Evolutionary conservation across 768 basidiomycete species (phyloP).

Genomic region (Cyathus striatus): DNA sequence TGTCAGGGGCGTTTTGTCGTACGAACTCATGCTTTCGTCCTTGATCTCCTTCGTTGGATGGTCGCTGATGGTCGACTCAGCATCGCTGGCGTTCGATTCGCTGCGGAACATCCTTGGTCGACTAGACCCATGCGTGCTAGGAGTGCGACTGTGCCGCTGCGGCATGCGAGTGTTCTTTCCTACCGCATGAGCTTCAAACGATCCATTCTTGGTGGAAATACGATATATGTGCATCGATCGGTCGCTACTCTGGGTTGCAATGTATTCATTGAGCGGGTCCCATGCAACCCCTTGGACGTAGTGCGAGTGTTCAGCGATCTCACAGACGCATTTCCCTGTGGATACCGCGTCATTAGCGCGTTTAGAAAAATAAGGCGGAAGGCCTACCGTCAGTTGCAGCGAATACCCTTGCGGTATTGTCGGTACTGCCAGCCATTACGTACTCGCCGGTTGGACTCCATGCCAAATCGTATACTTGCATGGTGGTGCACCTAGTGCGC

Average conservation of each 20-base stretch:
- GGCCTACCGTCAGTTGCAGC: constrained; percentile 63
- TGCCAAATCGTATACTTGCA: constrained; percentile 96
- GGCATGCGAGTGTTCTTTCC: constrained; percentile 82
- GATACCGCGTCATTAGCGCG: too few species aligned
- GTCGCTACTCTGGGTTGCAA: constrained; percentile 96
- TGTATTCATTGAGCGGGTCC: constrained; percentile 96
- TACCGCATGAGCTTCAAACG: constrained; percentile 85
- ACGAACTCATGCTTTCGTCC: constrained; percentile 20
- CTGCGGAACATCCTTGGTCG: constrained; percentile 61
- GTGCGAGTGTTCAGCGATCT: constrained; percentile 91
- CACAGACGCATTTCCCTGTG: constrained; percentile 79
- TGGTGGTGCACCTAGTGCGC: constrained; percentile 72
- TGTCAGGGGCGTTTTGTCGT: constrained; percentile 42
- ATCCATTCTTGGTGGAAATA: constrained; percentile 73
- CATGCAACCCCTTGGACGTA: constrained; percentile 99
- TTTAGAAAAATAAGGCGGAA: too few species aligned
- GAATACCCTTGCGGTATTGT: constrained; percentile 89
- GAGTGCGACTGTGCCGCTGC: constrained; percentile 65
- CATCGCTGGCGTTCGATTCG: constrained; percentile 72
- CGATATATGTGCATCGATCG: constrained; percentile 93
- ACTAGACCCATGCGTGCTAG: constrained; percentile 47
- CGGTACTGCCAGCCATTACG: constrained; percentile 93
- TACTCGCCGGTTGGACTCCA: constrained; percentile 97
- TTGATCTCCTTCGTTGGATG: constrained; percentile 41
- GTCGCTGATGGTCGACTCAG: constrained; percentile 59